Base-by-base conservation (phyloP, 108 stramenopile genomes). In the Conticribra guillardii region DNA sequence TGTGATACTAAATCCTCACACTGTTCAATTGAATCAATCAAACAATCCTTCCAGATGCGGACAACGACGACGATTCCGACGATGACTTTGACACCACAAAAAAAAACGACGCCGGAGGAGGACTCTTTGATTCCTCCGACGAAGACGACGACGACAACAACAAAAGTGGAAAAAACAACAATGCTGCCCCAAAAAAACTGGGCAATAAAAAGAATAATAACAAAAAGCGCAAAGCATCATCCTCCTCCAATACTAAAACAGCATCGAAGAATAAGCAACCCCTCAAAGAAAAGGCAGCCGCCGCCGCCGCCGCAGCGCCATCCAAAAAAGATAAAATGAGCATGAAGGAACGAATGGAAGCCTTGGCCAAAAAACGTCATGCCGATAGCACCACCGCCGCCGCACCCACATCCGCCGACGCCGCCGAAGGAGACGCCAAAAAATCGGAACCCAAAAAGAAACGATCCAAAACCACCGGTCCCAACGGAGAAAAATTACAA, bases 261-360 rank as follows among this genome's bases (percentile, higher is more conserved):
- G n/a, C n/a, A n/a, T n/a, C n/a, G n/a, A n/a, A n/a, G n/a, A n/a
- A n/a, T n/a, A n/a, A n/a, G n/a, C n/a, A n/a, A n/a, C n/a, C n/a
- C n/a, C n/a, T n/a, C n/a, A n/a, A n/a, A n/a, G n/a, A n/a, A n/a
- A n/a, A n/a, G n/a, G n/a, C n/a, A n/a, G n/a, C n/a, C n/a, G n/a
- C n/a, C n/a, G n/a, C n/a, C n/a, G n/a, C 49, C 72, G 81, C 24
- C 22, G 11, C 24, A 29, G 26, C n/a, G 52, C 22, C 3, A 29
- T 4, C 65, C 18, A 76, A 70, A 31, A 64, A 71, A 47, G 71
- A 73, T 33, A 73, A 44, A 21, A 60, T 71, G 1, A 80, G 71
- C 41, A 73, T 69, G 75, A 81, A 81, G 50, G 88, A 92, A 65
- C 79, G 88, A 9, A 90, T 95, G 87, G 91, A 95, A 60, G 91